Evolutionary conservation across 2,329 filamentous ascomycete species (phyloP).

Genomic region (Neonectria neomacrospora): DNA sequence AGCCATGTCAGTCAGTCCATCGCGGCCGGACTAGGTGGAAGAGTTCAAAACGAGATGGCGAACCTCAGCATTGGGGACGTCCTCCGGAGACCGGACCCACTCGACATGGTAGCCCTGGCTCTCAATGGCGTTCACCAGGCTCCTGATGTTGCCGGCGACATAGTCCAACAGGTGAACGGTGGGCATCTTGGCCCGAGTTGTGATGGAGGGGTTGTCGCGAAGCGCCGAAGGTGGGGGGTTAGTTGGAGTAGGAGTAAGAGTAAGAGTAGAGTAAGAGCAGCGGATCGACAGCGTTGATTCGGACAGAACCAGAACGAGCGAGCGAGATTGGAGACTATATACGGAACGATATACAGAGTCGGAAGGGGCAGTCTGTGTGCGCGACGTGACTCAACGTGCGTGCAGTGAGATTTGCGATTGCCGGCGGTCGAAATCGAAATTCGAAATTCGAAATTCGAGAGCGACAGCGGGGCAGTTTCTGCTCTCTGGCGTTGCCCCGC

Average conservation of each 20-base stretch:
- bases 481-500: slow-evolving; percentile 38
- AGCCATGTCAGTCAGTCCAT: neutral
- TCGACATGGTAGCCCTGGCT: slow-evolving; percentile 92
- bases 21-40: slow-evolving; percentile 22
- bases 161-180: slow-evolving; percentile 86
- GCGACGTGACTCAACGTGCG: slow-evolving; percentile 32
- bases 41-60: slow-evolving; percentile 38
- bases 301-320: neutral
- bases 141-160: slow-evolving; percentile 95
- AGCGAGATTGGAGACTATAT: neutral
- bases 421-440: slow-evolving; percentile 25
- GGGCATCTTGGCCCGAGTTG: slow-evolving; percentile 66
- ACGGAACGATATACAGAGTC: neutral
- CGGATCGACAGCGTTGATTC: neutral
- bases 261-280: neutral
- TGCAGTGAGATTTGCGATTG: slow-evolving; percentile 26
- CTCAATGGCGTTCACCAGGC: slow-evolving; percentile 96
- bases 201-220: slow-evolving; percentile 21
- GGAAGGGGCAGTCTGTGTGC: neutral
- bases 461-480: slow-evolving; percentile 41
- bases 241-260: slow-evolving; percentile 14
- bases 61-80: slow-evolving; percentile 88
- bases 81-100: slow-evolving; percentile 88
- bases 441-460: slow-evolving; percentile 31
- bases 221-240: slow-evolving; percentile 10